Evolutionary conservation across 371 early-diverging fungal genomes (phyloP), one percentile per base, ranked within the genome.

Genomic region (Rhizoclosmatium hyalinum): DNA sequence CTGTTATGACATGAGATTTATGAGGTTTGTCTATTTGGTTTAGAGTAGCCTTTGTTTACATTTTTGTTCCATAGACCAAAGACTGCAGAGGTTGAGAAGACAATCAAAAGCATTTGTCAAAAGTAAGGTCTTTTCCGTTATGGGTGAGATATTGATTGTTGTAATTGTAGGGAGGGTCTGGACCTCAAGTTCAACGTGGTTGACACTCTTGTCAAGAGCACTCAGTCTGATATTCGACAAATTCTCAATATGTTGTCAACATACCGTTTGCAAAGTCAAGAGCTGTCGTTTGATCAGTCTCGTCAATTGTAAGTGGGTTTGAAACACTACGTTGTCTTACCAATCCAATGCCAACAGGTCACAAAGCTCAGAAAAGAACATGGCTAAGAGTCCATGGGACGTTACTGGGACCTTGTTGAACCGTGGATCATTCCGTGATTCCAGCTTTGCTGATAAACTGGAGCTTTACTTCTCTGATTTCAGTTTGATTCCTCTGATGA

Each of bases 141-240:
- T 32, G 32, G 32, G n/a, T 58, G 5, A 66, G 50, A 32, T 53
- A 47, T 24, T 41, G 39, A 10, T 64, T 63, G 6, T 39, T 42
- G 41, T 5, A 32, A 45, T 72, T 73, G 3, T 42, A 81, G 83
- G 56, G 99, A 99, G 82, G 89, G 90, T 1, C 87, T 99, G 19
- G 78, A 85, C 47, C 70, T 99, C 14, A 84, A 90, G 72, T 87
- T 93, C 1, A 95, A 94, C 78, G 95, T 94, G 0, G 80, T 99
- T 21, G 95, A 92, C 58, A 91, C 95, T 77, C 84, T 99, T n/a
- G 92, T 98, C 6, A 81, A 84, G 55, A 81, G 89, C 0, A 94
- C 98, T 0, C 89, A 92, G 55, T 92, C 93, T 44, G 99, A 99
- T 84, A 94, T 99, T 74, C 94, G 99, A n/a, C 99, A 99, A 85